These are phyloP conservation scores for Cladosporium sp. DNA, from an alignment of 2,329 filamentous ascomycete genomes.

Conservation along the genomic window DNA sequence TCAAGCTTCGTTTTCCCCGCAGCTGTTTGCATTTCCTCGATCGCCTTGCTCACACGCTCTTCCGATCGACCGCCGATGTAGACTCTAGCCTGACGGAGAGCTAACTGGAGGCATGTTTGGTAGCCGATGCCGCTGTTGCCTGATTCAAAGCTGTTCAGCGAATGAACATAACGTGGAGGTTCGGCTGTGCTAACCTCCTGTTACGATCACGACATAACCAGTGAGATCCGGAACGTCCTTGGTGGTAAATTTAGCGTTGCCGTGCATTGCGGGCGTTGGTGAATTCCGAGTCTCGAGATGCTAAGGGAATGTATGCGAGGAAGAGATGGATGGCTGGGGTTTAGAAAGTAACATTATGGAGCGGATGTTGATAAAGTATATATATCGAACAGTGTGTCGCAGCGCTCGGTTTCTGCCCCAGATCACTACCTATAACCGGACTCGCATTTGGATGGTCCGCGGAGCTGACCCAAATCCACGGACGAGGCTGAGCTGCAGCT, in stretches of 20 bases:
- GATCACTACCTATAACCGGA: too few species aligned
- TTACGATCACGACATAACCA: not conserved
- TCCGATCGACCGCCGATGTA: slow-evolving; percentile 5
- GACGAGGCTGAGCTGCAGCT: too few species aligned
- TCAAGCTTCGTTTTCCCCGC: not conserved
- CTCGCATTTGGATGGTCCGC: too few species aligned
- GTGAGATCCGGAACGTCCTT: slow-evolving; percentile 1
- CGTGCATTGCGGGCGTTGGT: not conserved
- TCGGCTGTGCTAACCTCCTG: not conserved
- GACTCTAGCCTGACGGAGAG: slow-evolving; percentile 1
- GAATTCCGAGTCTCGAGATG: too few species aligned
- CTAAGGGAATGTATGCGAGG: too few species aligned
- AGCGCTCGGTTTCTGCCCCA: too few species aligned
- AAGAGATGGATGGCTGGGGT: too few species aligned
- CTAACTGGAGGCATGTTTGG: not conserved
- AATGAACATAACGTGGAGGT: too few species aligned
- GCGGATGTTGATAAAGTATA: too few species aligned
- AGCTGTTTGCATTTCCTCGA: not conserved
- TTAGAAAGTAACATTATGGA: too few species aligned
- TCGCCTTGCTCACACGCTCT: slow-evolving; percentile 4
- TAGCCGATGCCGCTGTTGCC: not conserved
- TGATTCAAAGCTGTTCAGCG: not conserved
- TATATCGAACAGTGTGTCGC: too few species aligned
- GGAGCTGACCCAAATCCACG: too few species aligned
- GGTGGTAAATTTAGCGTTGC: not conserved